These are phyloP conservation scores for Venturia pyrina DNA, from an alignment of 2,329 filamentous ascomycete genomes.

Conservation along the genomic window DNA sequence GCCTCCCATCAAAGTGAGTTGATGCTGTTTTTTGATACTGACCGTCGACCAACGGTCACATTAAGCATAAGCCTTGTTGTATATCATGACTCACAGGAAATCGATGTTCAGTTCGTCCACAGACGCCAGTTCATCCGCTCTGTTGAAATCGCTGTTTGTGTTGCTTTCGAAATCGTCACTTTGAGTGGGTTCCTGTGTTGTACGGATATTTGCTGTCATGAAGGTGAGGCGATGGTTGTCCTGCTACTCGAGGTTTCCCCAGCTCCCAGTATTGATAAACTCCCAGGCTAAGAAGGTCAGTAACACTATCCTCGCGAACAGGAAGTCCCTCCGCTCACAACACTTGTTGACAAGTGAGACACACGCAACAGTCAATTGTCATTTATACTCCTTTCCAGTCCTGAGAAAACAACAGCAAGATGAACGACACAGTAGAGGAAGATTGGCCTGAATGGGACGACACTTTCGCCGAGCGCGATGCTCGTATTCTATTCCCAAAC, in stretches of 20 bases:
- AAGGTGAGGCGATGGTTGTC: background rate
- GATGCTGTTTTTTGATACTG: too few relatives aligned
- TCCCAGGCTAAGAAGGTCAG: background rate
- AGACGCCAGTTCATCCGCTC: background rate
- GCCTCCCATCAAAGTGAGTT: too few relatives aligned
- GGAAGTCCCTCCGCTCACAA: background rate
- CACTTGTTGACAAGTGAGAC: background rate
- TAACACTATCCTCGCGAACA: background rate
- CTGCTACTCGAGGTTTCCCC: background rate
- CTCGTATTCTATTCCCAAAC: background rate
- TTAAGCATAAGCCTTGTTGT: too few relatives aligned
- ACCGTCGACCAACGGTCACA: too few relatives aligned
- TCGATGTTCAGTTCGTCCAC: background rate
- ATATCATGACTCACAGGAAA: too few relatives aligned
- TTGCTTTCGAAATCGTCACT: background rate
- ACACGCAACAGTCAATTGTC: background rate
- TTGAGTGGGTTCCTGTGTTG: background rate
- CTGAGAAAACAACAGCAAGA: background rate
- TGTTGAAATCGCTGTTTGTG: background rate
- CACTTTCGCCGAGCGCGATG: background rate
- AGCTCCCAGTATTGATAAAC: background rate
- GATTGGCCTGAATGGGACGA: background rate
- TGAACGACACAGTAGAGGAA: background rate
- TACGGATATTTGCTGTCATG: too few relatives aligned
- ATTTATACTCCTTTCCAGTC: background rate